Base-by-base conservation (phyloP, 495 filamentous ascomycete species). In the Lasiosphaeria ovina region DNA sequence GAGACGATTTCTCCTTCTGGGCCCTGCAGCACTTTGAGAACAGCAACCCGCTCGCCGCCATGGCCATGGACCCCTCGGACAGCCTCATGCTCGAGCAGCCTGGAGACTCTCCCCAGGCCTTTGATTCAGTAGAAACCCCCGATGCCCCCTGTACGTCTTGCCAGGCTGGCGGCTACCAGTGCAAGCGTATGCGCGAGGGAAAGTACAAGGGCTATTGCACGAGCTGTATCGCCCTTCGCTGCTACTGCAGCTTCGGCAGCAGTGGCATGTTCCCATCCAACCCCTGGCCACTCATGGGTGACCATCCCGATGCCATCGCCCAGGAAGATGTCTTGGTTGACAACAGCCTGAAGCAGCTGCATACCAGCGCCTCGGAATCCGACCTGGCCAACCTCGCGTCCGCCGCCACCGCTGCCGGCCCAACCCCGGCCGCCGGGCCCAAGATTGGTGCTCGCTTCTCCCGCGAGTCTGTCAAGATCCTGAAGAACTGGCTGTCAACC, bases 401-500 rank as follows among this genome's bases (percentile, higher is more conserved):
- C 1, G 6, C 54, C 8, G 52, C 58, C 5, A 62, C 55, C 3
- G 66, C 66, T 0, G 72, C 59, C 0, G 73, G 75, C 6, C 64
- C 73, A 11, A 24, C 51, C 12, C 17, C 62, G 16, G 76, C 77
- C 9, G 73, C 76, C 35, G 65, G 61, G 58, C 66, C 74, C 53
- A 81, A 80, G 65, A 73, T 75, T 52, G 87, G 82, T 44, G 80
- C 84, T 34, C 80, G 90, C 24, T 88, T 94, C 71, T 87, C 89
- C 3, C 79, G 87, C 60, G 84, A 89, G 62, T 85, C 88, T 3
- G 79, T 92, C 61, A 88, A 86, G 61, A 82, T 89, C 59, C 75
- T 95, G 54, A 90, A 91, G 74, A 82, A 83, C 63, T 95, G 91
- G 91, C 80, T 93, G 14, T 81, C 85, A 3, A 84, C 83, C 16